Conservation (phyloP, 257 asterid genomes). For the Solanum arcanum region DNA sequence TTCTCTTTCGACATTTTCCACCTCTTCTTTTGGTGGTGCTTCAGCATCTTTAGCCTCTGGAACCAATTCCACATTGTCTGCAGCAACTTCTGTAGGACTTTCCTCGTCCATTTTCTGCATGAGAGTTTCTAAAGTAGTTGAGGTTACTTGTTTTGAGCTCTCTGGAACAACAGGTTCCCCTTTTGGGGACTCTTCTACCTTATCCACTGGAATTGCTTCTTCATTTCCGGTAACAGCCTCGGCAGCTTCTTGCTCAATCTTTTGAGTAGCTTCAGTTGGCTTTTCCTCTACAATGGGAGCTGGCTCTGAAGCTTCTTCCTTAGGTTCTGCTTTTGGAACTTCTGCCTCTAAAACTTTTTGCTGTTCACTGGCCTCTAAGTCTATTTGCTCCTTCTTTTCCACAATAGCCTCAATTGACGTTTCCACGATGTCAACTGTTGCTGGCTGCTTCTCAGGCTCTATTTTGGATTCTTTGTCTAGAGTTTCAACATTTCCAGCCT, state of each 20-base stretch:
- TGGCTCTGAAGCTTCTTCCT: constrained; percentile 9
- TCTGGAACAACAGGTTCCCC: constrained; percentile 15
- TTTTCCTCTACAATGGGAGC: constrained; percentile 24
- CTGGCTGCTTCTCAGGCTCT: constrained; percentile 8
- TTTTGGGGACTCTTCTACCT: not conserved
- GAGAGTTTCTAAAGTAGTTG: constrained; percentile 5
- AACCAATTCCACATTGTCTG: constrained; percentile 13
- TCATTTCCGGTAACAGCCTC: constrained; percentile 6
- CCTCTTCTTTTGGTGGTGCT: constrained; percentile 7
- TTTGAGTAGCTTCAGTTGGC: constrained; percentile 9
- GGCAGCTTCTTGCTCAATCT: constrained; percentile 12
- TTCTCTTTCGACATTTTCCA: constrained; percentile 13
- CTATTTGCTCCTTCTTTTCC: constrained; percentile 11
- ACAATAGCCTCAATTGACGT: constrained; percentile 12
- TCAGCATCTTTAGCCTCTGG: constrained; percentile 1
- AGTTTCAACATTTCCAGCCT: constrained; percentile 4
- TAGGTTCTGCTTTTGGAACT: constrained; percentile 8
- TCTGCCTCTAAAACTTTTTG: constrained; percentile 12
- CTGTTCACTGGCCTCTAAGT: constrained; percentile 8
- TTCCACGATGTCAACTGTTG: constrained; percentile 11
- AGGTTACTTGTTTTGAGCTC: constrained; percentile 1
- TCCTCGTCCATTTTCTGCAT: constrained; percentile 10
- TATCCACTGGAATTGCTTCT: constrained; percentile 3
- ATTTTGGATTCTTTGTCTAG: constrained; percentile 5
- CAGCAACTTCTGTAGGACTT: not conserved